phyloP scores from a whole-genome alignment of 306 rosid genomes.

The Spatholobus suberectus region DNA sequence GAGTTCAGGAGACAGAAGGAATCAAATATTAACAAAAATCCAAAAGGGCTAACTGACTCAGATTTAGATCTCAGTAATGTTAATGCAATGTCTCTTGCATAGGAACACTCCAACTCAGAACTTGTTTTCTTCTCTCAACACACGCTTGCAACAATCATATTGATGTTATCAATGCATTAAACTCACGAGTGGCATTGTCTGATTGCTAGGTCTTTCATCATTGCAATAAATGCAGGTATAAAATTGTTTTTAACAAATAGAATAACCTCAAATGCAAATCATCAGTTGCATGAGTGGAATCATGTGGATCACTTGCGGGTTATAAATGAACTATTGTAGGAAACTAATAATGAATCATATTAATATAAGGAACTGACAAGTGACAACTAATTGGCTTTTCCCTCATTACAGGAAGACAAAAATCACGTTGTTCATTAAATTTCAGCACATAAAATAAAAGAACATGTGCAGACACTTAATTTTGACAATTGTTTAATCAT shows the following conservation, averaged over 20 bases:
- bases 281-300: slow-evolving; percentile 13
- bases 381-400: slow-evolving; percentile 31
- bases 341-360: slow-evolving; percentile 8
- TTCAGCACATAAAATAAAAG: slow-evolving; percentile 32
- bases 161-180: slow-evolving; percentile 19
- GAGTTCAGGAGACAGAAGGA: slow-evolving; percentile 41
- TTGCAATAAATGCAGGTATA: slow-evolving; percentile 34
- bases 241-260: slow-evolving; percentile 27
- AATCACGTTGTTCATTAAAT: slow-evolving; percentile 47
- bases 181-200: slow-evolving; percentile 39
- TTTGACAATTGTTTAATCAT: slow-evolving; percentile 39
- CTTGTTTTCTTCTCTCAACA: slow-evolving; percentile 28
- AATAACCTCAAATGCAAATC: slow-evolving; percentile 28
- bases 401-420: slow-evolving; percentile 35
- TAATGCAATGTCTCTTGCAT: slow-evolving; percentile 42
- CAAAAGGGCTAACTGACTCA: slow-evolving; percentile 48
- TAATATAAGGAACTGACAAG: not conserved
- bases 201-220: not conserved
- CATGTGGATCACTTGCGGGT: slow-evolving; percentile 27
- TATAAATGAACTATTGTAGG: slow-evolving; percentile 23
- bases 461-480: slow-evolving; percentile 37
- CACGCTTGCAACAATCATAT: slow-evolving; percentile 36
- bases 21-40: slow-evolving; percentile 47
- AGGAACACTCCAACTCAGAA: slow-evolving; percentile 48
- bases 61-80: slow-evolving; percentile 51